phyloP scores from a whole-genome alignment of 2,329 filamentous ascomycete genomes.

The Ophidiomyces ophidiicola region DNA sequence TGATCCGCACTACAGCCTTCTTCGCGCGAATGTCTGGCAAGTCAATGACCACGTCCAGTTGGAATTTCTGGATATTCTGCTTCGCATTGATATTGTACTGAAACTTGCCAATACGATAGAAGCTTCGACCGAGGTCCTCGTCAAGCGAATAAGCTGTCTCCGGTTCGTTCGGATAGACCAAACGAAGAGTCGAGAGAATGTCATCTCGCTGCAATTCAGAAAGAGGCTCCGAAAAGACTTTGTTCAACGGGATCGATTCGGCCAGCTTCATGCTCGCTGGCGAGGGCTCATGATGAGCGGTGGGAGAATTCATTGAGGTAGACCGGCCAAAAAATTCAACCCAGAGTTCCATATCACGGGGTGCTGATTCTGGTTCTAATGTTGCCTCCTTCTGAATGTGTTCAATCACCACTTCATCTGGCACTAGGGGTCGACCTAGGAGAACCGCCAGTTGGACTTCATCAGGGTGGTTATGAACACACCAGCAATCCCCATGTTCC shows the following conservation, averaged over 20 bases:
- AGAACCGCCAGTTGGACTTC: constrained; percentile 33
- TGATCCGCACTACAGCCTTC: constrained; percentile 32
- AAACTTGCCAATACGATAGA: constrained; percentile 31
- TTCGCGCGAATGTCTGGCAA: constrained; percentile 26
- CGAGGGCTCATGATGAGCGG: background rate
- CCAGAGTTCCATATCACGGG: constrained; percentile 59
- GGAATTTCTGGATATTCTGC: constrained; percentile 30
- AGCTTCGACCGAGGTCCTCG: constrained; percentile 25
- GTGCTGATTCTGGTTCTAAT: constrained; percentile 48
- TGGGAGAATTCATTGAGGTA: background rate
- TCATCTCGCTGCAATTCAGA: constrained; percentile 21
- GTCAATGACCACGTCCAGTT: constrained; percentile 29
- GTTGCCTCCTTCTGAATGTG: constrained; percentile 54
- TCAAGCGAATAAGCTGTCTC: constrained; percentile 28
- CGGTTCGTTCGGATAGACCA: constrained; percentile 23
- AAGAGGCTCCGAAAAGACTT: constrained; percentile 2
- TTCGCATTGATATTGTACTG: constrained; percentile 27
- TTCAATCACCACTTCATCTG: constrained; percentile 59
- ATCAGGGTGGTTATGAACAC: constrained; percentile 42
- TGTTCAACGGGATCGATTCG: constrained; percentile 4
- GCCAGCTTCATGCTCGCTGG: background rate
- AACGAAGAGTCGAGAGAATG: constrained; percentile 24
- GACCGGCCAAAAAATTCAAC: constrained; percentile 36
- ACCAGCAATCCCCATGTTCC: constrained; percentile 82
- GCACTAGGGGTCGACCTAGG: constrained; percentile 42